These are phyloP conservation scores for Spergularia marina DNA, from an alignment of 148 eudicot species.

Conservation along the genomic window DNA sequence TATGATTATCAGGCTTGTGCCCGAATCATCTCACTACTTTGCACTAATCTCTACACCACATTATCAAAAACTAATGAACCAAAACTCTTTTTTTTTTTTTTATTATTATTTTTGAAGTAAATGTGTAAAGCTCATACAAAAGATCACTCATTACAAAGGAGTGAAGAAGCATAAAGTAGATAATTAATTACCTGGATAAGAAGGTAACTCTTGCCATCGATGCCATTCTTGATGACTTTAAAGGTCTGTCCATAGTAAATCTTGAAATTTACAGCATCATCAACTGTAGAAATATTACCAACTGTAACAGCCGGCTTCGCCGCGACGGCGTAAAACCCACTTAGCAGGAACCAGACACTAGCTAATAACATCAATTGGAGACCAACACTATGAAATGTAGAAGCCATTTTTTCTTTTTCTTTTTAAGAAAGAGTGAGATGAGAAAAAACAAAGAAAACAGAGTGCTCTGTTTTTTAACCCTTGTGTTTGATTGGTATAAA, in stretches of 20 bases:
- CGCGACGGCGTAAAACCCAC: constrained; percentile 3
- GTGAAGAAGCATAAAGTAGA: not conserved
- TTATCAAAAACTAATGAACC: no score
- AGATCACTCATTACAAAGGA: no score
- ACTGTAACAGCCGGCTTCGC: constrained; percentile 7
- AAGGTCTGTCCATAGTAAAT: constrained; percentile 90
- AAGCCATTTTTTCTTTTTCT: not conserved
- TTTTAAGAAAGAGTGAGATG: not conserved
- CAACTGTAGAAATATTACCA: constrained; percentile 59
- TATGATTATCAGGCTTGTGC: no score
- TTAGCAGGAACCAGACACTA: constrained; percentile 14
- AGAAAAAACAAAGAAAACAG: constrained; percentile 1
- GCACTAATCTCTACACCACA: no score
- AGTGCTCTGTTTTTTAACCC: constrained; percentile 13
- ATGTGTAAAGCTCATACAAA: no score
- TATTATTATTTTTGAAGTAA: no score
- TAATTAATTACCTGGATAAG: constrained; percentile 50
- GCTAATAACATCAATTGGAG: not conserved
- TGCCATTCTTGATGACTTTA: constrained; percentile 78
- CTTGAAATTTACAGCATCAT: constrained; percentile 65
- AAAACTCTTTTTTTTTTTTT: no score
- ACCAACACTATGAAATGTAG: not conserved
- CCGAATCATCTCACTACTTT: no score
- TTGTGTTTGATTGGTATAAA: not conserved
- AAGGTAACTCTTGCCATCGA: constrained; percentile 76